Percentiles rank a stretch among this genome's conserved stretches.
These are phyloP conservation scores for Triadica sebifera DNA, from an alignment of 345 rosid genomes.

Conservation along the genomic window DNA sequence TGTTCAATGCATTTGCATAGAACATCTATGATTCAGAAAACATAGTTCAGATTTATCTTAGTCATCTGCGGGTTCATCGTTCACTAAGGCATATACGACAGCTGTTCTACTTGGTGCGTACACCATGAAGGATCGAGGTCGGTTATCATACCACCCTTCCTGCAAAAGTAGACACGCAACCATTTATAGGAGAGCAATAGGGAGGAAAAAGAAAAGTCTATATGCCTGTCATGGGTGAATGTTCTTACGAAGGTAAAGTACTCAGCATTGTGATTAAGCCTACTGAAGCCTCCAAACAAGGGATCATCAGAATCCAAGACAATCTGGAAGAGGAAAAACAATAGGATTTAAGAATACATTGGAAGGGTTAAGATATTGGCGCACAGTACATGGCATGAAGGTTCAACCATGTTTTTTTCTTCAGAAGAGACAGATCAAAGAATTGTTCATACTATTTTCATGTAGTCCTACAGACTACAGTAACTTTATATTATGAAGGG, in stretches of 20 bases:
- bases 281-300: slow-evolving; percentile 71
- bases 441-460: too few species aligned
- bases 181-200: neutral
- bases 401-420: neutral
- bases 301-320: slow-evolving; percentile 78
- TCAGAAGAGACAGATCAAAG: too few species aligned
- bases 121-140: slow-evolving; percentile 72
- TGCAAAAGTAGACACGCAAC: slow-evolving; percentile 32
- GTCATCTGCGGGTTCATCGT: slow-evolving; percentile 26
- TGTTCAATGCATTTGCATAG: neutral
- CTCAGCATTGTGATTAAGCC: slow-evolving; percentile 61
- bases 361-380: neutral
- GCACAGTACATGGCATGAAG: neutral
- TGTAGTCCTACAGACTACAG: too few species aligned
- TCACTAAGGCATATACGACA: slow-evolving; percentile 72
- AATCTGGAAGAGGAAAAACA: slow-evolving; percentile 38
- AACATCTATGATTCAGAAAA: neutral
- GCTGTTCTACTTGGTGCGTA: slow-evolving; percentile 87
- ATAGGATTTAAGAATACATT: neutral
- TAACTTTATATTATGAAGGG: too few species aligned
- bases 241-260: slow-evolving; percentile 69
- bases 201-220: neutral
- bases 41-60: slow-evolving; percentile 2
- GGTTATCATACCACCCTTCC: slow-evolving; percentile 66
- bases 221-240: neutral